A percentile compares a stretch with the other conserved stretches of the same genome.
These are phyloP conservation scores for Linaria vulgaris DNA, from an alignment of 257 asterid genomes.

Conservation along the genomic window DNA sequence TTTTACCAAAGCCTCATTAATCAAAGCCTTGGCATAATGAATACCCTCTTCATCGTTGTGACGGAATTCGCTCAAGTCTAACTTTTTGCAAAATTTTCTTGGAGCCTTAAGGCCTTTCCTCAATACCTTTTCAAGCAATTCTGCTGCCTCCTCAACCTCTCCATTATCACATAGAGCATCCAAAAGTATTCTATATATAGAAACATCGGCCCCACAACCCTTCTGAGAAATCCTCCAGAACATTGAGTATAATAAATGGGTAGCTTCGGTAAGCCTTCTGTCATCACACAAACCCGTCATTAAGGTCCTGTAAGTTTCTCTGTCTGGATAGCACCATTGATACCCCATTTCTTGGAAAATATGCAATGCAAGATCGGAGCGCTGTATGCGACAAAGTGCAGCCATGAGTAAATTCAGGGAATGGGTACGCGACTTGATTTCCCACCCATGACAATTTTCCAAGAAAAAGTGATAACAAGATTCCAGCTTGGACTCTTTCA, in stretches of 20 bases:
- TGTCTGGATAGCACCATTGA: slow-evolving; percentile 69
- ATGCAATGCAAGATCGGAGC: slow-evolving; percentile 73
- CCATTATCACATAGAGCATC: slow-evolving; percentile 81
- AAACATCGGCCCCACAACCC: slow-evolving; percentile 78
- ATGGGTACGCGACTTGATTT: slow-evolving; percentile 59
- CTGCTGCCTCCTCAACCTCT: slow-evolving; percentile 62
- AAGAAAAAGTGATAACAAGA: slow-evolving; percentile 55
- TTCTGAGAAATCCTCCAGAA: slow-evolving; percentile 81
- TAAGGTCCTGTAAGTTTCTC: slow-evolving; percentile 64
- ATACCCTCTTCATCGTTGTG: slow-evolving; percentile 34
- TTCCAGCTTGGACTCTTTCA: slow-evolving; percentile 59
- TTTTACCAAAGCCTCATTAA: slow-evolving; percentile 63
- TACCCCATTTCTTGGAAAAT: slow-evolving; percentile 80
- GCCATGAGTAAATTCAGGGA: slow-evolving; percentile 65
- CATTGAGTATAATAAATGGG: slow-evolving; percentile 75
- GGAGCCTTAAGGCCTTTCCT: slow-evolving; percentile 84
- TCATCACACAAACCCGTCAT: slow-evolving; percentile 91
- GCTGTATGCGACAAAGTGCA: slow-evolving; percentile 59
- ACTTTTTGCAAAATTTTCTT: slow-evolving; percentile 43
- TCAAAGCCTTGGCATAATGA: slow-evolving; percentile 44
- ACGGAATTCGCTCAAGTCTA: slow-evolving; percentile 48
- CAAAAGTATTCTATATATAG: slow-evolving; percentile 63
- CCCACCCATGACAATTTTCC: slow-evolving; percentile 75
- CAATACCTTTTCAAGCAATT: slow-evolving; percentile 64
- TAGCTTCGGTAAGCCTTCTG: slow-evolving; percentile 68